Base-by-base conservation (phyloP, 768 basidiomycete species). In the Suillus variegatus region DNA sequence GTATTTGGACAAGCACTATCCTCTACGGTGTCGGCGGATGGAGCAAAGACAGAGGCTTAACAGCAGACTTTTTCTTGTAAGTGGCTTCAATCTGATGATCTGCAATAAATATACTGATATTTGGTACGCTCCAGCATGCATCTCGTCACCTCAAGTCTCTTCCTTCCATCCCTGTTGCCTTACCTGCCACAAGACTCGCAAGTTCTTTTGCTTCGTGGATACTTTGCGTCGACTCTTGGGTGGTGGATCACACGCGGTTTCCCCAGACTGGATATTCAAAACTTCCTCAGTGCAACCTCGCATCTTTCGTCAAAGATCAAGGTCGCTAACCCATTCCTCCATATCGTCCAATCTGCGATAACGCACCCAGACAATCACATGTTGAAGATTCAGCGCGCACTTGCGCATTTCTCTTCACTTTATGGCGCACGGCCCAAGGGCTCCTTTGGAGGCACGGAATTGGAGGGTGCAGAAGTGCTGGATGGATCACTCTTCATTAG, bases 21-120 rank as follows among this genome's bases (percentile, higher is more conserved):
- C 67, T 88, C 25, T 92, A 87, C 66, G 86, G 81, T 2, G 76
- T 86, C 20, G 83, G 81, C 8, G 88, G 86, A 4, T 86, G 82
- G 79, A 75, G 78, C 46, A 86, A 86, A 73, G 79, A 82, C 32
- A 84, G 82, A 1, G 86, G 90, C 62, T 66, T 68, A 54, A 56
- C 18, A 43, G 43, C 68, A 0, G 69, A 77, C 36, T 90, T 91
- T 74, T 84, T 86, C 79, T 62, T 80, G 88, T 90, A 65, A 13
- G 76, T 70, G 6, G 5, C 12, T 4, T 54, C 4, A 4, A 16
- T 38, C 22, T 44, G 6, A 13, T 8, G 6, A n/a, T 52, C 0
- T 46, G 28, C 22, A 1, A 35, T 10, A 28, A 20, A 46, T n/a
- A 38, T 25, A 5, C 40, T 64, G 2, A 55, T 41, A 16, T 58